Conservation (phyloP, 108 stramenopile species). For the Cyclotella atomus region DNA sequence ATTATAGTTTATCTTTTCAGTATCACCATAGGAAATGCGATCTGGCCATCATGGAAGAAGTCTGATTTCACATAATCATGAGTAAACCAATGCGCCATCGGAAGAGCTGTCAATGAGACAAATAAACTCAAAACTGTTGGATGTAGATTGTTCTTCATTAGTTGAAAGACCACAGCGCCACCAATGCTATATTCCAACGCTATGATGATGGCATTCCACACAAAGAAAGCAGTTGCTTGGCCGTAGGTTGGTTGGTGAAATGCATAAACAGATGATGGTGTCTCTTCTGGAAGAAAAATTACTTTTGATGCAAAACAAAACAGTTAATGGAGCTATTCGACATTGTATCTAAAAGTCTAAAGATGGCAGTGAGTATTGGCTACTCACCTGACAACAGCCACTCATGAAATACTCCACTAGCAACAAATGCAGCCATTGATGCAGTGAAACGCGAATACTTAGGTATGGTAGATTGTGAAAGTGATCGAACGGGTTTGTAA, state of each 20-base stretch:
- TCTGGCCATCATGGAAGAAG: slow-evolving; percentile 49
- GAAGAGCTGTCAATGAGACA: slow-evolving; percentile 28
- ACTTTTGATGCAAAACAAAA: neutral
- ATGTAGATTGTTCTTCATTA: slow-evolving; percentile 25
- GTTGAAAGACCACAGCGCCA: slow-evolving; percentile 34
- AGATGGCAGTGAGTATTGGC: neutral
- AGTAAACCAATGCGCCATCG: slow-evolving; percentile 47
- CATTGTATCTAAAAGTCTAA: neutral
- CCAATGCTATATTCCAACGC: slow-evolving; percentile 41
- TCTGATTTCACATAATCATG: slow-evolving; percentile 56
- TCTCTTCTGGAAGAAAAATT: slow-evolving; percentile 13
- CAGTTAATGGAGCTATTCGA: neutral
- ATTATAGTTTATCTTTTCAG: too few relatives aligned
- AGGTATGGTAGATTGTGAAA: too few relatives aligned
- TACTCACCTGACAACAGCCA: slow-evolving; percentile 34
- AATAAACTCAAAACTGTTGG: slow-evolving; percentile 21
- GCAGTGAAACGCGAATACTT: slow-evolving; percentile 31
- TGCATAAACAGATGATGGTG: neutral
- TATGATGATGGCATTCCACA: slow-evolving; percentile 49
- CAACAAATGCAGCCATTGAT: slow-evolving; percentile 39
- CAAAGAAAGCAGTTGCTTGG: slow-evolving; percentile 38
- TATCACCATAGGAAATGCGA: slow-evolving; percentile 49
- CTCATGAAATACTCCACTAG: slow-evolving; percentile 51
- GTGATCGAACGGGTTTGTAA: slow-evolving; percentile 41
- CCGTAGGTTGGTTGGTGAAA: slow-evolving; percentile 40